A percentile compares a stretch with the other conserved stretches of the same genome.
Conservation (phyloP, 208 protist genomes). For the Acanthamoeba sp. region DNA sequence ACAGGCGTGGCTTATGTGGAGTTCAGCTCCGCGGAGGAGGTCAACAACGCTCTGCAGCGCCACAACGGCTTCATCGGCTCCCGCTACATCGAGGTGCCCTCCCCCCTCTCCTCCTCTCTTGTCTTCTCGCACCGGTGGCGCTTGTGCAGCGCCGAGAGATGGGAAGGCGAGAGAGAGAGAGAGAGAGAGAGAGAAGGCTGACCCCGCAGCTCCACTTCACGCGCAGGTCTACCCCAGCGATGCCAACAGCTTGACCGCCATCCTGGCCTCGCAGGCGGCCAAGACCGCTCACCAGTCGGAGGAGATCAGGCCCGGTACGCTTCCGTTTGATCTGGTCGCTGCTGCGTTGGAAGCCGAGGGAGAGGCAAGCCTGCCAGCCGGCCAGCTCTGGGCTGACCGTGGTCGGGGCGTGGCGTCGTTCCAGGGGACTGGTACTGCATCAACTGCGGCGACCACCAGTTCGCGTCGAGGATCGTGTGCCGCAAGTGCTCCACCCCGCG, state of each 20-base stretch:
- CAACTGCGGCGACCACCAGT: constrained; percentile 67
- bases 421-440: constrained; percentile 65
- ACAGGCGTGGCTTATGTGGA: constrained; percentile 59
- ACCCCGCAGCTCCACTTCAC: neutral
- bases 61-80: constrained; percentile 61
- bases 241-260: constrained; percentile 49
- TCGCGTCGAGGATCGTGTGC: constrained; percentile 56
- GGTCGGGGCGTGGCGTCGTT: no score
- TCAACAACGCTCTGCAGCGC: constrained; percentile 23
- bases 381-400: no score
- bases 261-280: constrained; percentile 25
- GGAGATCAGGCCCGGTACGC: constrained; percentile 39
- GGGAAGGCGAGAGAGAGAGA: no score
- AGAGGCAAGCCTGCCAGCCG: no score
- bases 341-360: no score
- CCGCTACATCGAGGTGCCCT: constrained; percentile 41
- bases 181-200: no score
- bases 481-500: constrained; percentile 50
- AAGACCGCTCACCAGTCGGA: constrained; percentile 13
- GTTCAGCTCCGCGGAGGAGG: constrained; percentile 59
- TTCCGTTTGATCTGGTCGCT: no score
- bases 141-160: no score
- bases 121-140: no score
- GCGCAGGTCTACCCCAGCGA: constrained; percentile 30
- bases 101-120: neutral